Base-by-base conservation (phyloP, 208 protist species). In the Trichomonas gallinae region DNA sequence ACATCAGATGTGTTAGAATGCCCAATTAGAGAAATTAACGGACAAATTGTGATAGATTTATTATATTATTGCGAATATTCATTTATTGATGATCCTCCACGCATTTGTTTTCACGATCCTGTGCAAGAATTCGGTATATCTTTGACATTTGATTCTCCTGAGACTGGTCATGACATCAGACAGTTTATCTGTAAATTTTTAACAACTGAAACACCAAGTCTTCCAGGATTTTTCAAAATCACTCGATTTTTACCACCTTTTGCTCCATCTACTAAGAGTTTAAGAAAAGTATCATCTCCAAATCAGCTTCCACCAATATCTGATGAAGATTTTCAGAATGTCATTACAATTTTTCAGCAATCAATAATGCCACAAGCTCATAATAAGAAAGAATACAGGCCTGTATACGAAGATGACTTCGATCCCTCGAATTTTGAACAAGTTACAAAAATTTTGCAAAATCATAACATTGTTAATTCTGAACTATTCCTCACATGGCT, bases 11-110 rank as follows among this genome's bases (percentile, higher is more conserved):
- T 89, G 0, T 89, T 89, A 4, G 40, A 89, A n/a, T 15, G 48
- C 10, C 83, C 83, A 48, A 13, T 44, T 0, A 44, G 83, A 46
- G 15, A n/a, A n/a, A 11, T 46, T 89, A 40, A 21, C 2, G 23
- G 48, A 34, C n/a, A 46, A 8, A 1, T 44, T 46, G 17, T 89
- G 3, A 31, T 89, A 0, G 83, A 89, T 89, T 89, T 89, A 89
- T 46, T 89, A 10, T 89, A 89, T 89, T 89, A 89, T 46, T 89
- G n/a, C 13, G 83, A 89, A 89, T 89, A 46, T 89, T 89, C 83
- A 40, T 44, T 89, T 21, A 89, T 89, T 89, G 83, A 89, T 48
- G 23, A 89, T 2, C 40, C 83, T 48, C 10, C 83, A 89, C 23
- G 40, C 13, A 89, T 89, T 15, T 89, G 83, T 46, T 89, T 89